Conservation (phyloP, 2,329 filamentous ascomycete species). For the Aotearoamyces nothofagi region DNA sequence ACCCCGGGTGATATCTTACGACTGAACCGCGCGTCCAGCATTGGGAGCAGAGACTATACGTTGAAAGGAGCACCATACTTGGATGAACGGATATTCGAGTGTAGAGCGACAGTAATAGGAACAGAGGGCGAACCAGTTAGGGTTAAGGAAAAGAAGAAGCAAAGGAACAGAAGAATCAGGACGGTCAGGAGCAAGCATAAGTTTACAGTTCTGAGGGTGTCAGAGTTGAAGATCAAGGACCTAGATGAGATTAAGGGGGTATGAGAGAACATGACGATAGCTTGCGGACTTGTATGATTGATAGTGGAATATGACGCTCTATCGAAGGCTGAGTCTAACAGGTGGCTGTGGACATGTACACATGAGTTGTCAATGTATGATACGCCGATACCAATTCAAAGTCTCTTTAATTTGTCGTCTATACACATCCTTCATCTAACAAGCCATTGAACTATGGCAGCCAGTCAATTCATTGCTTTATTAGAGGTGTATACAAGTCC, state of each 20-base stretch:
- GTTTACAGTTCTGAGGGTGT: constrained; percentile 75
- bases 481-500: no score
- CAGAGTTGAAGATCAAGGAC: constrained; percentile 46
- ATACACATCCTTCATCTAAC: no score
- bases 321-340: no score
- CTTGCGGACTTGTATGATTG: no score
- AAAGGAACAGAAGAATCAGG: constrained; percentile 58
- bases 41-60: constrained; percentile 85
- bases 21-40: constrained; percentile 66
- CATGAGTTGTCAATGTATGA: no score
- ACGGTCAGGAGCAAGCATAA: constrained; percentile 78
- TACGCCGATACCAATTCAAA: no score
- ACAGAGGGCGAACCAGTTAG: constrained; percentile 69
- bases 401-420: no score
- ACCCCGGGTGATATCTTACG: constrained; percentile 73
- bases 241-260: constrained; percentile 25
- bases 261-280: no score
- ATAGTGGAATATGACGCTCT: no score
- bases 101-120: constrained; percentile 71
- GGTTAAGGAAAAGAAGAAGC: constrained; percentile 68
- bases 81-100: constrained; percentile 73
- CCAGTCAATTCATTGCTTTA: no score
- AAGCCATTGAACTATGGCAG: no score
- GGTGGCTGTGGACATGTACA: no score
- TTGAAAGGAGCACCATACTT: constrained; percentile 70